A percentile compares a stretch with the other conserved stretches of the same genome.
Conservation (phyloP, 768 basidiomycete species). For the Phylloporus rhodoxanthus region DNA sequence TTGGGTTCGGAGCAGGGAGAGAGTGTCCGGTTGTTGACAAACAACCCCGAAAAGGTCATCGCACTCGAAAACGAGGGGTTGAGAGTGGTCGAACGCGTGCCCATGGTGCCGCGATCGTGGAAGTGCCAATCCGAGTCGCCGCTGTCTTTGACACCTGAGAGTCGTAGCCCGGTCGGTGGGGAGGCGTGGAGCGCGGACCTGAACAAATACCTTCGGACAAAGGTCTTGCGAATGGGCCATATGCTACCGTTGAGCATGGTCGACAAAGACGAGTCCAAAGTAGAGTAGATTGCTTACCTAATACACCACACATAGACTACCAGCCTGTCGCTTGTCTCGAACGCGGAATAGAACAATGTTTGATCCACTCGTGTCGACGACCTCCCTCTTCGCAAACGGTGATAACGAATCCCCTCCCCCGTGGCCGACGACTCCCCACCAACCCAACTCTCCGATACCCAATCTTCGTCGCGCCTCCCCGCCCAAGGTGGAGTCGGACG, state of each 20-base stretch:
- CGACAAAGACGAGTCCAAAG: constrained; percentile 3
- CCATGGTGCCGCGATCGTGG: constrained; percentile 96
- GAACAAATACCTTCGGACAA: constrained; percentile 93
- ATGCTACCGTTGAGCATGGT: constrained; percentile 54
- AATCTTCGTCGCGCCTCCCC: constrained; percentile 60
- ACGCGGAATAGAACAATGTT: constrained; percentile 41
- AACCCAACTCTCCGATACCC: constrained; percentile 65
- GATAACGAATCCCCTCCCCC: constrained; percentile 45
- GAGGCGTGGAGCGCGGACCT: constrained; percentile 79
- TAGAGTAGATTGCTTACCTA: constrained; percentile 13
- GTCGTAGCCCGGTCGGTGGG: constrained; percentile 59
- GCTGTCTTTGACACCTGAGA: constrained; percentile 10
- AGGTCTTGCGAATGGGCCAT: constrained; percentile 97
- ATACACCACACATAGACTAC: not conserved
- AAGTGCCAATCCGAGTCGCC: constrained; percentile 20
- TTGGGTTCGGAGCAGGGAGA: constrained; percentile 52
- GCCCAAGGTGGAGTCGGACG: constrained; percentile 48
- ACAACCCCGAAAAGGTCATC: constrained; percentile 95
- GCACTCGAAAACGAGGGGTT: constrained; percentile 83
- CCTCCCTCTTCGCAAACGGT: constrained; percentile 48
- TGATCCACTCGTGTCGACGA: constrained; percentile 64
- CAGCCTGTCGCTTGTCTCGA: not conserved
- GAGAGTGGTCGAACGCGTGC: constrained; percentile 72
- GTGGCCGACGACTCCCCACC: constrained; percentile 79
- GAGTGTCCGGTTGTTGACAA: constrained; percentile 80